Evolutionary conservation across 2,329 filamentous ascomycete species (phyloP).

Genomic region (Aureobasidium subglaciale): DNA sequence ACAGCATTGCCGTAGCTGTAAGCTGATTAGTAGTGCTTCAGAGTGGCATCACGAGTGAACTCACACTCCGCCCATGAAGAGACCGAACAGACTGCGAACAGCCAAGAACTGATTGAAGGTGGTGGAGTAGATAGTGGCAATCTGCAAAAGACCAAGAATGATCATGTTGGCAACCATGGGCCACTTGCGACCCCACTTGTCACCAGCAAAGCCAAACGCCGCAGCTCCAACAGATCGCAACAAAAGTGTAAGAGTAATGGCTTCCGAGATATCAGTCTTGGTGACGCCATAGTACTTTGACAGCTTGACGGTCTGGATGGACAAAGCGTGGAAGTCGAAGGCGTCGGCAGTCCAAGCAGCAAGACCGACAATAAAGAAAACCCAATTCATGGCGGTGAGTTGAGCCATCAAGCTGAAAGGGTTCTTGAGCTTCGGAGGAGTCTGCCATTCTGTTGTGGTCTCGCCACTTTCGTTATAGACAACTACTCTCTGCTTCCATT

Average conservation of each 20-base stretch:
- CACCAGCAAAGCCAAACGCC: conserved; percentile 67
- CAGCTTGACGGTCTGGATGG: conserved; percentile 69
- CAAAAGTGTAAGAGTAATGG: conserved; percentile 68
- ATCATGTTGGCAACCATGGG: conserved; percentile 73
- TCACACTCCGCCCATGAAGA: conserved; percentile 70
- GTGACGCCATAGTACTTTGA: conserved; percentile 51
- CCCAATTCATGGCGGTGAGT: conserved; percentile 60
- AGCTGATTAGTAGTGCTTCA: not conserved
- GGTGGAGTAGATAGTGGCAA: conserved; percentile 68
- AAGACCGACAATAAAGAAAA: conserved; percentile 68
- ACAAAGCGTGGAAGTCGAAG: conserved; percentile 76
- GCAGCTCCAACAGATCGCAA: conserved; percentile 69
- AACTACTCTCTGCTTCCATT: conserved; percentile 67
- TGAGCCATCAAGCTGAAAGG: conserved; percentile 62
- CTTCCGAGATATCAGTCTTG: conserved; percentile 64
- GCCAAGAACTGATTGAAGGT: conserved; percentile 71
- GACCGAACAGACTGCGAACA: conserved; percentile 64
- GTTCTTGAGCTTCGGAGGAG: conserved; percentile 59
- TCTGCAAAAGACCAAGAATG: conserved; percentile 60
- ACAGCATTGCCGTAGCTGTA: conserved; percentile 62
- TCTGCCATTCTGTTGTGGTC: conserved; percentile 59
- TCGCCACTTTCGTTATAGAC: conserved; percentile 60
- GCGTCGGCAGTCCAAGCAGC: conserved; percentile 73
- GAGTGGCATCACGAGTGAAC: not conserved
- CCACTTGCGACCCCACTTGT: conserved; percentile 76